These are phyloP conservation scores for Saturnispora dispora DNA, from an alignment of 805 yeast species.

Conservation along the genomic window DNA sequence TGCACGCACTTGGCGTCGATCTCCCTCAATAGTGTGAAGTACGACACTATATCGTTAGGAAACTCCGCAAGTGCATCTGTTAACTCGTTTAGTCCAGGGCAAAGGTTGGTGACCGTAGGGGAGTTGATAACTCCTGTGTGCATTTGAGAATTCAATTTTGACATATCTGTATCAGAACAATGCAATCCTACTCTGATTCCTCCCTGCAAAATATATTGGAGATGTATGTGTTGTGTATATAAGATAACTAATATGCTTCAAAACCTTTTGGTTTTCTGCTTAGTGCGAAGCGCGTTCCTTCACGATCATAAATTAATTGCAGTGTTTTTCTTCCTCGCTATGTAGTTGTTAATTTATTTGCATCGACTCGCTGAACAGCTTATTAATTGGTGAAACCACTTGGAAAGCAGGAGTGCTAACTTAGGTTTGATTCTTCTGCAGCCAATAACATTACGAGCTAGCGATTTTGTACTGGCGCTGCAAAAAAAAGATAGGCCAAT, in stretches of 20 bases:
- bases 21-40: conserved; percentile 81
- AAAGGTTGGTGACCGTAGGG: conserved; percentile 33
- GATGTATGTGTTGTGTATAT: neutral
- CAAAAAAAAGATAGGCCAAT: neutral
- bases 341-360: neutral
- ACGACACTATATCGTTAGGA: conserved; percentile 74
- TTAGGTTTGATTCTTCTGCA: too few species aligned
- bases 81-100: conserved; percentile 86
- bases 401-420: too few species aligned
- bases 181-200: neutral
- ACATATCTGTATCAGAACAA: neutral
- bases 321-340: neutral
- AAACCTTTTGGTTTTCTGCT: neutral
- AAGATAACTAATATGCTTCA: neutral
- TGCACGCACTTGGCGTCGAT: conserved; percentile 89
- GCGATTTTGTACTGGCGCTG: neutral
- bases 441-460: neutral
- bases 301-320: neutral
- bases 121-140: conserved; percentile 3
- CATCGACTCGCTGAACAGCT: neutral
- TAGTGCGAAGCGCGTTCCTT: neutral
- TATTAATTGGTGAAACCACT: too few species aligned
- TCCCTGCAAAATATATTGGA: neutral
- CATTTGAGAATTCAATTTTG: neutral
- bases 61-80: conserved; percentile 86